Conservation (phyloP, 176 grass and related monocot genomes). For the Oropetium thomaeum region DNA sequence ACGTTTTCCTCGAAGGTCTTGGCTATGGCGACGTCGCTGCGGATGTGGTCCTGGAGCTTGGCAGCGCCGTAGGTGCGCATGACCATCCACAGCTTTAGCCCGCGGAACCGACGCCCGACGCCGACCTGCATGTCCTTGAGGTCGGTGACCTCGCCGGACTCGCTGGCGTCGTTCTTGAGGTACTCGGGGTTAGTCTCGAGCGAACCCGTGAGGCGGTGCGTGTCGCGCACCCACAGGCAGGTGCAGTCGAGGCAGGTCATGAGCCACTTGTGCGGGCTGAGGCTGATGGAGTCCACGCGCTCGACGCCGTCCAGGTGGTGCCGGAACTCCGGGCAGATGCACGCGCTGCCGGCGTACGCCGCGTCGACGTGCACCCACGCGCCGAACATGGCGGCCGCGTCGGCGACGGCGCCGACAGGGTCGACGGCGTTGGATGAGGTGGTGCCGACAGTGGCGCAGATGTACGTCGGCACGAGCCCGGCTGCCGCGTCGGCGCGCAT, state of each 20-base stretch:
- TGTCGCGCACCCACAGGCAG: constrained; percentile 44
- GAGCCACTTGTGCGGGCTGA: constrained; percentile 65
- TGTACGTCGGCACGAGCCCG: constrained; percentile 47
- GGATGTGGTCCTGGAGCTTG: constrained; percentile 53
- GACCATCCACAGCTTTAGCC: constrained; percentile 63
- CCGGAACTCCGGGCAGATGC: constrained; percentile 65
- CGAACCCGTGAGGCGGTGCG: constrained; percentile 21
- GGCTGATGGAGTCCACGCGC: constrained; percentile 42
- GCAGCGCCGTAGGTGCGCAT: constrained; percentile 36
- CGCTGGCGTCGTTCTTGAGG: constrained; percentile 50
- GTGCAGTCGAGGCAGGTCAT: constrained; percentile 53
- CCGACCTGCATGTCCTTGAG: constrained; percentile 64
- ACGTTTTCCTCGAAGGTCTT: constrained; percentile 43
- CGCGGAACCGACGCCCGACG: constrained; percentile 50
- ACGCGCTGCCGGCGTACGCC: constrained; percentile 48
- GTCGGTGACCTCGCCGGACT: constrained; percentile 41
- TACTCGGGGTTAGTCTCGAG: constrained; percentile 52
- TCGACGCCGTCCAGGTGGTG: constrained; percentile 48
- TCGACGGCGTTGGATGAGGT: constrained; percentile 55
- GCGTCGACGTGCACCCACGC: constrained; percentile 65
- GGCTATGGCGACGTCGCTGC: constrained; percentile 61
- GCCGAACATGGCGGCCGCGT: constrained; percentile 20
- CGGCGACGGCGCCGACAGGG: constrained; percentile 31
- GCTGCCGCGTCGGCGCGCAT: constrained; percentile 38
- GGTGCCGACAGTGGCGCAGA: constrained; percentile 53